Percentiles rank a stretch among this genome's conserved stretches.
Conservation (phyloP, 768 basidiomycete genomes). For the Boletus pseudo-olivaceus region DNA sequence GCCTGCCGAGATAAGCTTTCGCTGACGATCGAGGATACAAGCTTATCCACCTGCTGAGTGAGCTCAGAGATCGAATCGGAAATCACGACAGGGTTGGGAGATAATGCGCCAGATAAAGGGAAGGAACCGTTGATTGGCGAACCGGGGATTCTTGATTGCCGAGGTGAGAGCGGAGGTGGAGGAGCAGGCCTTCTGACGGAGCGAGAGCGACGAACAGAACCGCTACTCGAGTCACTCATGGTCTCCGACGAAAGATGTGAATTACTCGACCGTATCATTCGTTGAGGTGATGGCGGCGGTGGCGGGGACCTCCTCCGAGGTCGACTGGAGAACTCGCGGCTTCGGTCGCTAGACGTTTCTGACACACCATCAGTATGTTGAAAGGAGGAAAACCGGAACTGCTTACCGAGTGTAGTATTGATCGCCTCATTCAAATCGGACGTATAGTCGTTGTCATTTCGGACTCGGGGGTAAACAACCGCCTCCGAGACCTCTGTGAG, state of each 20-base stretch:
- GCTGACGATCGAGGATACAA: not conserved
- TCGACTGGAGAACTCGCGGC: not conserved
- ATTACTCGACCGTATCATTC: not conserved
- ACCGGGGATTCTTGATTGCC: not conserved
- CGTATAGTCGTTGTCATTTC: not conserved
- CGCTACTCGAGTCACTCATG: not conserved
- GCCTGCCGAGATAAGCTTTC: not conserved
- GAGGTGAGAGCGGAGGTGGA: slow-evolving; percentile 1
- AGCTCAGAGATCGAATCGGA: not conserved
- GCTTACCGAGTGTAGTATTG: slow-evolving; percentile 4
- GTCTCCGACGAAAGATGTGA: not conserved
- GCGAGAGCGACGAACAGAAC: not conserved
- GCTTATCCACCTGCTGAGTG: not conserved
- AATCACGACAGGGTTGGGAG: not conserved
- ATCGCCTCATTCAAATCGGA: not conserved
- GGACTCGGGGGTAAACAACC: not conserved
- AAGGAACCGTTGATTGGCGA: not conserved
- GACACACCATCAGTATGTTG: not conserved
- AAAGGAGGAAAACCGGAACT: not conserved
- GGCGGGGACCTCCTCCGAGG: slow-evolving; percentile 3
- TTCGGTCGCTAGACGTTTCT: not conserved
- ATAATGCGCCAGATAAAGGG: not conserved
- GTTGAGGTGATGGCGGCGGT: not conserved
- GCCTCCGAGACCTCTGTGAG: not conserved
- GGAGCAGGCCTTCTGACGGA: slow-evolving; percentile 6